phyloP scores from a whole-genome alignment of 73 alveolate genomes.

The Tetrahymena elliotti region DNA sequence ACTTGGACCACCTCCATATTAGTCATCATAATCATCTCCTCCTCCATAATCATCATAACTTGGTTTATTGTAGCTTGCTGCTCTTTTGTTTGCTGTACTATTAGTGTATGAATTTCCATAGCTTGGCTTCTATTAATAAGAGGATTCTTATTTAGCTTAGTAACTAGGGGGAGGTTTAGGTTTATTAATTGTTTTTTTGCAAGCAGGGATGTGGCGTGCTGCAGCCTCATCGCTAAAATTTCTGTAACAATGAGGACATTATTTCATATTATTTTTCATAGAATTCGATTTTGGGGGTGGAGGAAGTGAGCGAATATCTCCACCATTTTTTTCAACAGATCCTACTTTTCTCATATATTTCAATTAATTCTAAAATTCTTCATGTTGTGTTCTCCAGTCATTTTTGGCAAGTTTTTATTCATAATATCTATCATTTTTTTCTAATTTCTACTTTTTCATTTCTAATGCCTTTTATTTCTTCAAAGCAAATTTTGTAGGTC shows the following conservation, averaged over 20 bases:
- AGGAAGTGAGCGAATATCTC: neutral
- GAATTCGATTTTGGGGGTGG: neutral
- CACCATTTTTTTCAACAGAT: neutral
- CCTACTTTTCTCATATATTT: constrained; percentile 27
- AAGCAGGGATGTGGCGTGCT: neutral
- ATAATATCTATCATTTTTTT: neutral
- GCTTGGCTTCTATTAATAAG: neutral
- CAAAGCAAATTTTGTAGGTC: constrained; percentile 2
- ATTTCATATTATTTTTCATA: neutral
- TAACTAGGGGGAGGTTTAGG: neutral
- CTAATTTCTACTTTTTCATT: neutral
- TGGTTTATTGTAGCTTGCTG: neutral
- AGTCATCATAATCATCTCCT: neutral
- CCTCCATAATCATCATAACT: neutral
- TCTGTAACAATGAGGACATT: neutral
- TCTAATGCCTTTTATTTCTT: neutral
- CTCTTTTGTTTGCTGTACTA: neutral
- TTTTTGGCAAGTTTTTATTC: neutral
- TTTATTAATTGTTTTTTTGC: neutral
- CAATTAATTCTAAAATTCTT: constrained; percentile 11
- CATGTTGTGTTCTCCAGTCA: constrained; percentile 16
- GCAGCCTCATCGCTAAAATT: neutral
- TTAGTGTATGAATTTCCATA: neutral
- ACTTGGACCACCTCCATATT: neutral
- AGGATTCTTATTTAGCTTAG: neutral